A percentile compares a stretch with the other conserved stretches of the same genome.
phyloP scores from a whole-genome alignment of 2,329 filamentous ascomycete species.

The Colletotrichum filicis region DNA sequence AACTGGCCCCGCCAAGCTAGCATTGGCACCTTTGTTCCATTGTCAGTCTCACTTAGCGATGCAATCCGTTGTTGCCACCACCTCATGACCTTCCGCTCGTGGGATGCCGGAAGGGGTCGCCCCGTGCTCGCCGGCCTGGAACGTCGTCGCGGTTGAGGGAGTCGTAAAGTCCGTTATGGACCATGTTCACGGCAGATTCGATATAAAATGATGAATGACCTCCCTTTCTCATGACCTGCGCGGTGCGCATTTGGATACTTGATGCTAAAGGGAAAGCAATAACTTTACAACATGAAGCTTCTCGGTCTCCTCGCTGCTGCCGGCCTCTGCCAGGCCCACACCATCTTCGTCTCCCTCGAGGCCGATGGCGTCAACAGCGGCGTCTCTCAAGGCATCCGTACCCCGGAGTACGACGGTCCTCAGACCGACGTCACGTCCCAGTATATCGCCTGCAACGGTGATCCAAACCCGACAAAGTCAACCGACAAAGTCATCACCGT shows the following conservation, averaged over 20 bases:
- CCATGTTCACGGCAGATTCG: neutral
- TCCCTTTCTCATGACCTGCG: neutral
- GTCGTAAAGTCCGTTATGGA: neutral
- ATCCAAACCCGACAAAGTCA: constrained; percentile 58
- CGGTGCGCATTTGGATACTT: no score
- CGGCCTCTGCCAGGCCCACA: constrained; percentile 48
- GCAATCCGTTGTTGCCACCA: neutral
- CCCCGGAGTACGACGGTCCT: constrained; percentile 59
- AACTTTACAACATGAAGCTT: constrained; percentile 36
- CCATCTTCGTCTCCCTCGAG: constrained; percentile 57
- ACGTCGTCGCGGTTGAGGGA: neutral
- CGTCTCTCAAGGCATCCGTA: constrained; percentile 61
- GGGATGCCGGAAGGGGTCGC: neutral
- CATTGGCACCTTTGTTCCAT: neutral
- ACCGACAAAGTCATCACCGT: constrained; percentile 59
- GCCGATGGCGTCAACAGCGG: constrained; percentile 57
- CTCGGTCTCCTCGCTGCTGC: constrained; percentile 41
- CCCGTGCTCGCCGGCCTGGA: neutral
- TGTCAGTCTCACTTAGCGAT: neutral
- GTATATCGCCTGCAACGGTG: constrained; percentile 64
- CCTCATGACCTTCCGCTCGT: neutral
- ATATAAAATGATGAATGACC: neutral
- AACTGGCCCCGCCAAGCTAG: neutral
- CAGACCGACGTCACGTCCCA: constrained; percentile 57
- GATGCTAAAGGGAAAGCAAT: neutral